These are phyloP conservation scores for Botrytis cinerea DNA, from an alignment of 2,329 filamentous ascomycete genomes.

Conservation along the genomic window DNA sequence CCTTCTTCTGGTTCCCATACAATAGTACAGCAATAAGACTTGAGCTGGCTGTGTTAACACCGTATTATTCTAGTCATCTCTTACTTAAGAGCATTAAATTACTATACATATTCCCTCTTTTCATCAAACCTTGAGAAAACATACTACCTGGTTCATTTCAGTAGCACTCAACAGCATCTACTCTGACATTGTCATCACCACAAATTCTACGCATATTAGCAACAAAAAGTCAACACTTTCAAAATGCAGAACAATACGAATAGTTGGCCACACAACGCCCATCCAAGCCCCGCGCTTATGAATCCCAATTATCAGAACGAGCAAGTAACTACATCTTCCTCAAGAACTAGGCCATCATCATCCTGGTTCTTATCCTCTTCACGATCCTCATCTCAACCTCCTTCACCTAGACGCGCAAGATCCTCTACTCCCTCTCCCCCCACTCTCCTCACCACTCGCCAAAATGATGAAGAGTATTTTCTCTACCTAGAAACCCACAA, in stretches of 20 bases:
- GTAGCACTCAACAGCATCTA: neutral
- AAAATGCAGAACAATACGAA: neutral
- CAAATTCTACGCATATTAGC: neutral
- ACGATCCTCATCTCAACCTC: neutral
- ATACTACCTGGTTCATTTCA: neutral
- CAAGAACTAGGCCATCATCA: neutral
- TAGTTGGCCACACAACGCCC: too few relatives aligned
- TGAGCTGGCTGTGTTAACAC: neutral
- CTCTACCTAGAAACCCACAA: neutral
- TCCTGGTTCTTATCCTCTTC: neutral
- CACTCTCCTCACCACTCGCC: neutral
- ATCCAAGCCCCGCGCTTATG: accelerated
- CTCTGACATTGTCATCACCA: neutral
- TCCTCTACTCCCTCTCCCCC: neutral
- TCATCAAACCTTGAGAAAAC: neutral
- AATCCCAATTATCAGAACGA: neutral
- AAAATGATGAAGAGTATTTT: neutral
- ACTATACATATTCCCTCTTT: neutral
- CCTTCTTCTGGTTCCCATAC: neutral
- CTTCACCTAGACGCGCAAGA: neutral
- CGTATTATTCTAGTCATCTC: neutral
- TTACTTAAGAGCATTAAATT: neutral
- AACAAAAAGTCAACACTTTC: too few relatives aligned
- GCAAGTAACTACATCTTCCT: neutral
- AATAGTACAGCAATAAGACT: neutral